Base-by-base conservation (phyloP, 495 filamentous ascomycete genomes). In the Neurospora cerealis region DNA sequence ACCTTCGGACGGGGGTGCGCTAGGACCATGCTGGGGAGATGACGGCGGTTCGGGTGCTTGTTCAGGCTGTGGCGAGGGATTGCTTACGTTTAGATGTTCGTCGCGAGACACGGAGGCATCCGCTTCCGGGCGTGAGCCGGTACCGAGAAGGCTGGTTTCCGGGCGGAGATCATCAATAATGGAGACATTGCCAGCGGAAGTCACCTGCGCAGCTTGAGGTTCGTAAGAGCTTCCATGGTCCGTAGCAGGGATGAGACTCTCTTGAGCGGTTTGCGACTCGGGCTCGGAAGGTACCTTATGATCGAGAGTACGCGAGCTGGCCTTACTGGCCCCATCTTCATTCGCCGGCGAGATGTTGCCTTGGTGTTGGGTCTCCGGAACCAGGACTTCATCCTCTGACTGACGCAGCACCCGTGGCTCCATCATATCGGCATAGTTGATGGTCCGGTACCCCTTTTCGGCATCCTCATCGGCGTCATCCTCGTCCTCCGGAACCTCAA, bases 401-500 rank as follows among this genome's bases (percentile, higher is more conserved):
- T 80, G 75, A 34, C 80, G 80, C 5, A 87, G 73, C 21, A 87
- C 77, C 15, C 81, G 82, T 6, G 85, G 83, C 62, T 87, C 83
- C 37, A 84, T 77, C 80, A 86, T 82, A 24, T 87, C 85, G 2
- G 79, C 76, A 69, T 81, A 75, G 7, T 77, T 73, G 19, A 86
- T 41, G 0, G 74, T 80, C 15, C 82, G 79, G 70, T 83, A 85
- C 0, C 83, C 84, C 17, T 72, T 17, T 38, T 77, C 76, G 0
- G 44, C 72, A 9, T 69, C 80, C 10, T 80, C 78, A 13, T 79
- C 78, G 28, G 75, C 72, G 10, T 81, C 83, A 17, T 83, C 81
- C 15, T 85, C 82, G 24, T 81, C 78, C 5, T 77, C 83, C 0
- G 84, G 84, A 13, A 79, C 78, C 72, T 86, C 86, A 62, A 87